These are phyloP conservation scores for Aureobasidium sp. DNA, from an alignment of 2,329 filamentous ascomycete genomes.

Conservation along the genomic window DNA sequence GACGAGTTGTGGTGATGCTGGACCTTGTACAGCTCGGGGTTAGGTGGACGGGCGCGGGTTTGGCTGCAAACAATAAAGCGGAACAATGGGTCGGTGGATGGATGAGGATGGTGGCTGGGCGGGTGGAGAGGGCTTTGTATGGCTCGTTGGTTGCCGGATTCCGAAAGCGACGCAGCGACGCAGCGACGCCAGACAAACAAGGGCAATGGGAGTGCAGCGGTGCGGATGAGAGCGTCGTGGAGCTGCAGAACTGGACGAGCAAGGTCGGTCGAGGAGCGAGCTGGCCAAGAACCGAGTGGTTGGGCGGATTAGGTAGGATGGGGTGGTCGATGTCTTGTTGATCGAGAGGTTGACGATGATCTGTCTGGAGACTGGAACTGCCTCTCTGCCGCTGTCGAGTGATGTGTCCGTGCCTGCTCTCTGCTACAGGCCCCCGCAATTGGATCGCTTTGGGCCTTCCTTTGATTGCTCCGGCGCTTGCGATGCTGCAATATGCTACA, in stretches of 20 bases:
- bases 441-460: background rate
- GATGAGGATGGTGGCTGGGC: background rate
- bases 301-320: background rate
- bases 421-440: background rate
- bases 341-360: background rate
- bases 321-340: background rate
- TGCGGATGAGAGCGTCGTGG: background rate
- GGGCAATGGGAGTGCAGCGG: background rate
- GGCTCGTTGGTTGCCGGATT: conserved; percentile 2
- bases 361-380: background rate
- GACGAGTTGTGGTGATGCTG: background rate
- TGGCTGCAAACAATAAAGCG: conserved; percentile 3
- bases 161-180: background rate
- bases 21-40: background rate
- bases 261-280: background rate
- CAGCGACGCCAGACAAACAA: background rate
- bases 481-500: background rate
- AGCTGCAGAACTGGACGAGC: background rate
- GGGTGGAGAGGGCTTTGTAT: conserved; percentile 2
- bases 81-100: conserved; percentile 1
- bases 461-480: conserved; percentile 1
- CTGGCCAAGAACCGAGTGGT: background rate
- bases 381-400: background rate
- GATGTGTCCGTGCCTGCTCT: background rate
- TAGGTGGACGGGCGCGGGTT: background rate